phyloP scores from a whole-genome alignment of 345 rosid species.

The Gossypioides kirkii region DNA sequence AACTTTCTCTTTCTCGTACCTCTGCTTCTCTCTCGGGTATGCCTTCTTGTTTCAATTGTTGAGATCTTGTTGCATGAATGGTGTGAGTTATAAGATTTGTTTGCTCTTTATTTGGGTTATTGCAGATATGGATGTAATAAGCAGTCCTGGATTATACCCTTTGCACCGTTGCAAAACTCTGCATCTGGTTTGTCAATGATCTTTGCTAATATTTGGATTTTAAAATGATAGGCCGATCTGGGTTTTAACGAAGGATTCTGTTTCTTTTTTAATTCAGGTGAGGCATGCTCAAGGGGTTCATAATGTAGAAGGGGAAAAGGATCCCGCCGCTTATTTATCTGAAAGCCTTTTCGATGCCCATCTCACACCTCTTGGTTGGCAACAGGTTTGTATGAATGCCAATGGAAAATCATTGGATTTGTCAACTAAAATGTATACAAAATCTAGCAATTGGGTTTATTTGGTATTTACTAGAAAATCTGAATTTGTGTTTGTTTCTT shows the following conservation, averaged over 20 bases:
- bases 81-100: background rate
- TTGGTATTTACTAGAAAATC: background rate
- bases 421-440: background rate
- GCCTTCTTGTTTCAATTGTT: too few relatives aligned
- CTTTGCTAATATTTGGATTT: background rate
- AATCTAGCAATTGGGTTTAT: background rate
- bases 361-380: slow-evolving; percentile 81
- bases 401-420: background rate
- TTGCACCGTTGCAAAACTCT: slow-evolving; percentile 67
- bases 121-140: slow-evolving; percentile 43
- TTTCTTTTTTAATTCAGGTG: slow-evolving; percentile 37
- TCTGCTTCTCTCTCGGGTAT: background rate
- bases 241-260: background rate
- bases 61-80: background rate
- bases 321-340: slow-evolving; percentile 40
- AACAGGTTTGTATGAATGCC: slow-evolving; percentile 42
- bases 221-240: background rate
- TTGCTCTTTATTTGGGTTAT: background rate
- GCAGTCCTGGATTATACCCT: slow-evolving; percentile 44
- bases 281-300: slow-evolving; percentile 94
- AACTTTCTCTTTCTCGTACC: background rate
- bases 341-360: slow-evolving; percentile 65
- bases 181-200: slow-evolving; percentile 52
- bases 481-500: background rate
- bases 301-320: slow-evolving; percentile 71